Conservation (phyloP, 2,329 filamentous ascomycete species). For the Fusarium musae region DNA sequence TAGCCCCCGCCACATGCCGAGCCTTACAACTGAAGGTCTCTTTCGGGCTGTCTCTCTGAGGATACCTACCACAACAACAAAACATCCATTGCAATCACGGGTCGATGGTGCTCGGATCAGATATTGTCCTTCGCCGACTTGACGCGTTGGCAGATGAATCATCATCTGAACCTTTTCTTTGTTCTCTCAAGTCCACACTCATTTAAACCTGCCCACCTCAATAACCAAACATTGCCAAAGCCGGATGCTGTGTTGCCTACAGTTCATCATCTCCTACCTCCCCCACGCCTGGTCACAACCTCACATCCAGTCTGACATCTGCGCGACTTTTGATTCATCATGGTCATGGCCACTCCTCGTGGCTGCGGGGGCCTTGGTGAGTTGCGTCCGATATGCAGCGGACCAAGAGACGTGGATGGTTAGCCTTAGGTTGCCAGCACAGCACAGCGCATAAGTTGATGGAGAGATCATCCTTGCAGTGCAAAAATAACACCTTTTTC, state of each 20-base stretch:
- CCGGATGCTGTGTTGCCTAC: conserved; percentile 6
- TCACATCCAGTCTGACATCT: conserved; percentile 19
- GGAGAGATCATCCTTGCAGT: conserved; percentile 27
- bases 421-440: conserved; percentile 36
- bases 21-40: conserved; percentile 5
- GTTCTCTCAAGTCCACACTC: conserved; percentile 4
- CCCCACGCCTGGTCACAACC: conserved; percentile 3
- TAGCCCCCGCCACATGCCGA: neutral
- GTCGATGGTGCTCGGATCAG: conserved; percentile 29
- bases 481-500: conserved; percentile 8
- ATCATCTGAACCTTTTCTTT: conserved; percentile 21
- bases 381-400: conserved; percentile 29
- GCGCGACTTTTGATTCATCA: conserved; percentile 40
- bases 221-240: conserved; percentile 16
- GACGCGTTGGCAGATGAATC: neutral
- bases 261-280: neutral
- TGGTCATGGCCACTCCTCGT: conserved; percentile 7
- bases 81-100: neutral
- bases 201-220: neutral
- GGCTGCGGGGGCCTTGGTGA: conserved; percentile 29
- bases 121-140: conserved; percentile 17
- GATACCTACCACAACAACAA: neutral
- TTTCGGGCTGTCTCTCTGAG: neutral
- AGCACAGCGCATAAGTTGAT: conserved; percentile 33
- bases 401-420: conserved; percentile 20